Evolutionary conservation across 139 green algal genomes (phyloP).

Genomic region (Micractinium conductrix): DNA sequence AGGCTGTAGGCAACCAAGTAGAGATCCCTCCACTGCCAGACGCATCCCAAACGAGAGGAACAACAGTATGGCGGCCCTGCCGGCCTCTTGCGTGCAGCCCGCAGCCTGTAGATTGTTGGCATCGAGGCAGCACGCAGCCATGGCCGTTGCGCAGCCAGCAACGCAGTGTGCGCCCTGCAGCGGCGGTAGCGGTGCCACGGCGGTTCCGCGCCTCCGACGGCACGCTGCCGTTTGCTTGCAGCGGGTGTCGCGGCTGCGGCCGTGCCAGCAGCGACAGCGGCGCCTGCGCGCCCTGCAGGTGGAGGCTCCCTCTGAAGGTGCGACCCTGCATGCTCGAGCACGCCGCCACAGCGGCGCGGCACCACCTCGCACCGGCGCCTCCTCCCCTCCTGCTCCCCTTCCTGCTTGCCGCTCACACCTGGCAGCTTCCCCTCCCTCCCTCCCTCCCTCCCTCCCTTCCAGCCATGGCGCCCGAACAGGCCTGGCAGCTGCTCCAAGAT

Average conservation of each 20-base stretch:
- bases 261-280: neutral
- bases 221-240: neutral
- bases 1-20: no score
- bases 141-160: neutral
- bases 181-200: neutral
- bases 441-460: neutral
- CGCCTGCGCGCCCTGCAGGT: neutral
- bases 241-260: no score
- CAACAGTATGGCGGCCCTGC: no score
- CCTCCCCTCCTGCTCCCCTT: neutral
- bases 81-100: no score
- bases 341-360: no score
- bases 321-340: neutral
- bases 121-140: neutral
- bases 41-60: no score
- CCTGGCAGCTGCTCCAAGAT: constrained; percentile 31
- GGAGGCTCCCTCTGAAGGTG: constrained; percentile 14
- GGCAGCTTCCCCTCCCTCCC: neutral
- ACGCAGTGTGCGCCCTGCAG: neutral
- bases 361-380: neutral
- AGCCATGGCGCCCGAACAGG: constrained; percentile 18
- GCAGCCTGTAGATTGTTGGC: neutral
- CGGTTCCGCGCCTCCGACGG: neutral
- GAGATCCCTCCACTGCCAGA: no score
- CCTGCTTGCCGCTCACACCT: neutral